phyloP scores from a whole-genome alignment of 441 rosid species.

The Populus trichocarpa region DNA sequence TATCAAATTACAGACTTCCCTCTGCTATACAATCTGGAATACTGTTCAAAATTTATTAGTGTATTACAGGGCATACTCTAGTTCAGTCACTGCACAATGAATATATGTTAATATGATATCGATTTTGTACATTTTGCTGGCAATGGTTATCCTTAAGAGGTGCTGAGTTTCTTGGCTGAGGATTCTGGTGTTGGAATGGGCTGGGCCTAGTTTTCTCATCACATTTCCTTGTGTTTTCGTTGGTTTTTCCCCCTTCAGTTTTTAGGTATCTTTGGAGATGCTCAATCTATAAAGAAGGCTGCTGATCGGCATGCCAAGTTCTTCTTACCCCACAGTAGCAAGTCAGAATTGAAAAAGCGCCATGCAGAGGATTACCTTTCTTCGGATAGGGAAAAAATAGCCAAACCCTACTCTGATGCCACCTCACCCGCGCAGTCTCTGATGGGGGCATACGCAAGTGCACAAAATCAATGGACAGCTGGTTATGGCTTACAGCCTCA shows the following conservation, averaged over 20 bases:
- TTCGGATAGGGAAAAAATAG: constrained; percentile 77
- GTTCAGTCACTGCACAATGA: too few relatives aligned
- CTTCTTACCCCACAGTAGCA: constrained; percentile 63
- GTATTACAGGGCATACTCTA: too few relatives aligned
- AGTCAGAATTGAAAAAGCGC: constrained; percentile 70
- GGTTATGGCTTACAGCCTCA: constrained; percentile 80
- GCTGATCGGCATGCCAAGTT: constrained; percentile 79
- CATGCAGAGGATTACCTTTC: constrained; percentile 74
- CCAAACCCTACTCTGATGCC: constrained; percentile 54
- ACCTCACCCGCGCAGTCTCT: constrained; percentile 56
- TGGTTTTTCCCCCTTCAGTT: constrained; percentile 46
- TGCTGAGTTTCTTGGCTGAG: too few relatives aligned
- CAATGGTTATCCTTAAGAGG: too few relatives aligned
- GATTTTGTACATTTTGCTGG: too few relatives aligned
- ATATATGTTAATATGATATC: too few relatives aligned
- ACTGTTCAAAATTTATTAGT: too few relatives aligned
- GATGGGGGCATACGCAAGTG: constrained; percentile 67
- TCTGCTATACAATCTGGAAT: too few relatives aligned
- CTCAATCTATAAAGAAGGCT: constrained; percentile 57
- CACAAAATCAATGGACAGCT: constrained; percentile 84
- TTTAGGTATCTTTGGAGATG: constrained; percentile 77
- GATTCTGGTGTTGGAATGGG: not conserved
- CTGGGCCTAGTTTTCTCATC: not conserved
- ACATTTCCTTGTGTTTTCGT: not conserved
- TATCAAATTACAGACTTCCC: too few relatives aligned